Conservation (phyloP, 257 asterid genomes). For the Petrea volubilis region DNA sequence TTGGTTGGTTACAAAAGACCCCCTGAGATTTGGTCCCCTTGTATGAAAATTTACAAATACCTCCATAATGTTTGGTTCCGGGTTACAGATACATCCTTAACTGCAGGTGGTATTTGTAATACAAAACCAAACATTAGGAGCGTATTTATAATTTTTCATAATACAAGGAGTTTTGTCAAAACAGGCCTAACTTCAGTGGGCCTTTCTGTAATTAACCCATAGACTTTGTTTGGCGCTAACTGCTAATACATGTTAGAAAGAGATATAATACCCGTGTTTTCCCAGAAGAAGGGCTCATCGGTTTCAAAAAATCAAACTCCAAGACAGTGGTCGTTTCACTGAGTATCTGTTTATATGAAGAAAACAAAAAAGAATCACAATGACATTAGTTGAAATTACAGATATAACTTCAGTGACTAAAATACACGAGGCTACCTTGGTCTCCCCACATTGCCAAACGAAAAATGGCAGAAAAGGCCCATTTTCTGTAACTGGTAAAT, state of each 20-base stretch:
- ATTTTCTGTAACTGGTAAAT: conserved; percentile 60
- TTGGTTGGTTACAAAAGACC: too few species aligned
- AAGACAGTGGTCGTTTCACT: conserved; percentile 58
- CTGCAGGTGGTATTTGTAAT: too few species aligned
- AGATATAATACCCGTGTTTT: conserved; percentile 60
- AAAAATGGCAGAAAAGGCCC: conserved; percentile 68
- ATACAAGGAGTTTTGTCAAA: too few species aligned
- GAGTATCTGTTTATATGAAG: conserved; percentile 71
- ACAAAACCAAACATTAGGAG: too few species aligned
- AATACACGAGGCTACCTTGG: conserved; percentile 48
- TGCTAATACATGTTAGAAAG: neutral
- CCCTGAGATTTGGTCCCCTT: too few species aligned
- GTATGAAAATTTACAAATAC: too few species aligned
- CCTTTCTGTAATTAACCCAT: too few species aligned
- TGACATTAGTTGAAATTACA: conserved; percentile 3
- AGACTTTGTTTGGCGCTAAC: neutral
- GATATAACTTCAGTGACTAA: conserved; percentile 3
- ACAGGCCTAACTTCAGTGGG: too few species aligned
- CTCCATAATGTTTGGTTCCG: too few species aligned
- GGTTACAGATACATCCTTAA: too few species aligned
- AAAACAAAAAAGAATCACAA: conserved; percentile 8
- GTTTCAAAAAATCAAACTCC: conserved; percentile 78
- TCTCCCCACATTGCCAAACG: conserved; percentile 86
- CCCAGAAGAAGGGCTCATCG: conserved; percentile 67
- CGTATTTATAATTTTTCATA: too few species aligned